Evolutionary conservation across 2,329 filamentous ascomycete species (phyloP).

Genomic region (Aspergillus ochraceoroseus): DNA sequence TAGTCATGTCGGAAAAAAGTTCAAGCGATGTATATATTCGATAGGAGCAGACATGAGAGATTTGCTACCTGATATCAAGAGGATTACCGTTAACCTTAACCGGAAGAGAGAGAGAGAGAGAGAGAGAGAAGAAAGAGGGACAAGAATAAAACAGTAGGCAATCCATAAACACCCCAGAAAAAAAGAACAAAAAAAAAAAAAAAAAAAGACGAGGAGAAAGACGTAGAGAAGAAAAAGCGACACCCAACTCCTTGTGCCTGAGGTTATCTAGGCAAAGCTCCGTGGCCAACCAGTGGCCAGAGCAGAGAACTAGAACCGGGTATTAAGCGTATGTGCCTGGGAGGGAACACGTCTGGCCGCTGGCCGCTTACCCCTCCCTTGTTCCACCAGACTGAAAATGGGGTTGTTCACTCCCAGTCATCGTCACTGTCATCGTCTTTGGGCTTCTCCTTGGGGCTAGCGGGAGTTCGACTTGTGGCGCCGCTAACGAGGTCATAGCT

Average conservation of each 20-base stretch:
- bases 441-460: conserved; percentile 54
- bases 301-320: not conserved
- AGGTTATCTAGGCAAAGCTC: conserved; percentile 2
- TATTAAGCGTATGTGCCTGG: conserved; percentile 1
- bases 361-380: too few relatives aligned
- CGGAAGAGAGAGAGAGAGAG: too few relatives aligned
- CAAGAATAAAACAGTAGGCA: not conserved
- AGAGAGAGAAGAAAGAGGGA: conserved; percentile 1
- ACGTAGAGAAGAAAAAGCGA: conserved; percentile 1
- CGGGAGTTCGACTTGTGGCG: conserved; percentile 70
- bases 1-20: conserved; percentile 27
- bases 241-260: conserved; percentile 18
- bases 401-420: conserved; percentile 63
- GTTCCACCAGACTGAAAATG: too few relatives aligned
- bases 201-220: conserved; percentile 1
- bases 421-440: conserved; percentile 61
- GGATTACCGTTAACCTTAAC: conserved; percentile 13
- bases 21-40: conserved; percentile 18
- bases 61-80: conserved; percentile 7
- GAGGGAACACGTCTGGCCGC: too few relatives aligned
- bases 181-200: not conserved
- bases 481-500: conserved; percentile 93
- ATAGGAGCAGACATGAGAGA: conserved; percentile 2
- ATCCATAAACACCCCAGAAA: conserved; percentile 5
- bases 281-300: conserved; percentile 19